Conservation (phyloP, 768 basidiomycete species). For the Pholiota conissans region DNA sequence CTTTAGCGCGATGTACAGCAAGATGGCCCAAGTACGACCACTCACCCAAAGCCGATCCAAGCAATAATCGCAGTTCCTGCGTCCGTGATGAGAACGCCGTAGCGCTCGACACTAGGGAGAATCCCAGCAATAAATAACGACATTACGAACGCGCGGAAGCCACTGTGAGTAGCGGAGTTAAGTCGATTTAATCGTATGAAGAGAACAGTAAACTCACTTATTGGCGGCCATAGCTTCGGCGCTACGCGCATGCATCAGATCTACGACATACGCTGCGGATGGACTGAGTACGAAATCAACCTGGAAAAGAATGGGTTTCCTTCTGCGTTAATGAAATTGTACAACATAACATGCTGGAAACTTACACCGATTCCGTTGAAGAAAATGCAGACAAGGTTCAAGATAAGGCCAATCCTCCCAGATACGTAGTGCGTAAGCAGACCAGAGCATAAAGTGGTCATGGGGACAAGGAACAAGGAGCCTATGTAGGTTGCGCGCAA, state of each 20-base stretch:
- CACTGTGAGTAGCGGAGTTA: conserved; percentile 30
- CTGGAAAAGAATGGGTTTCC: conserved; percentile 26
- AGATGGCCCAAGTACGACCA: conserved; percentile 7
- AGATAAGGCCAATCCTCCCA: conserved; percentile 46
- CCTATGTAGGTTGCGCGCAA: conserved; percentile 52
- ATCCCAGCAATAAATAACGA: conserved; percentile 43
- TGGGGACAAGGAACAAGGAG: conserved; percentile 48
- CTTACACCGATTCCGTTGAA: conserved; percentile 63
- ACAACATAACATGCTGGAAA: conserved; percentile 17
- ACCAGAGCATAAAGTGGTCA: conserved; percentile 50
- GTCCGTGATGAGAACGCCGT: conserved; percentile 55
- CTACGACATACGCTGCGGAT: conserved; percentile 55
- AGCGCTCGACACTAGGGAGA: conserved; percentile 51
- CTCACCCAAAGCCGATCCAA: conserved; percentile 56
- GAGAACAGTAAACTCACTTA: conserved; percentile 31
- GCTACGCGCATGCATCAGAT: conserved; percentile 58
- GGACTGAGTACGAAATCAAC: conserved; percentile 59
- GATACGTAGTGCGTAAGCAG: conserved; percentile 49
- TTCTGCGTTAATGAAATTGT: not conserved
- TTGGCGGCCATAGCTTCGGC: conserved; percentile 62
- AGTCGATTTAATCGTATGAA: not conserved
- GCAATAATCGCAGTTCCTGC: conserved; percentile 43
- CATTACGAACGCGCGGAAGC: conserved; percentile 45
- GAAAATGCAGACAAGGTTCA: conserved; percentile 59
- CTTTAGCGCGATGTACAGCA: not conserved